Base-by-base conservation (phyloP, 257 asterid species). In the Capsicum rhomboideum region DNA sequence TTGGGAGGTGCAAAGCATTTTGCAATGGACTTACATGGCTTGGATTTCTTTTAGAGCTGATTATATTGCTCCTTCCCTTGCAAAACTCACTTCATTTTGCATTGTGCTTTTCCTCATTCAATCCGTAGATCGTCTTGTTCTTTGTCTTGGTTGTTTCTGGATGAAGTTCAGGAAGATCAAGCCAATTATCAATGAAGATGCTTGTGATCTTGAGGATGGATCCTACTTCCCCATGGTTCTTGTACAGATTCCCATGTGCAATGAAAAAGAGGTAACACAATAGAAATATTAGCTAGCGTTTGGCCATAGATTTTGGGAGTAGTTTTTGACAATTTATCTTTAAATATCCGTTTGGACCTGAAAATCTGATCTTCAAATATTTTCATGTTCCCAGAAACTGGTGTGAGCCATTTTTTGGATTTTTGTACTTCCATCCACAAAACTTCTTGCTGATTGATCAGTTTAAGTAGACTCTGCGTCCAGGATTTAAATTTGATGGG, bases 161-260 rank as follows among this genome's bases (percentile, higher is more conserved):
- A 92, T 93, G 53, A 93, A 95, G 90, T 82, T 78, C 50, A 91
- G 83, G 90, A 88, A 87, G 56, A 42, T 93, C 88, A 93, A 89
- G 89, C 98, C 98, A 3, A 89, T 86, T 64, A 74, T 84, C 1
- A 86, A 82, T 37, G 91, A 46, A 6, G 92, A 86, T 80, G 72
- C 90, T 10, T 85, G 17, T 67, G 98, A 95, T 59, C 31, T 89
- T 26, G 98, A 95, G 50, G 96, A 89, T 78, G 94, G 88, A 50
- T 89, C 91, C 3, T 88, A 86, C 66, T 93, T 69, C 72, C 98
- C 98, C 2, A 93, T 91, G 96, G 98, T 95, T 89, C 96, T 95
- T 89, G 92, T 95, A 66, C 98, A 95, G 91, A 93, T 95, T 86
- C 98, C 98, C 0, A 95, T 95, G 98, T 92, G 98, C 92, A 95